Conservation (phyloP, 2,329 filamentous ascomycete genomes). For the Orbilia javanica region DNA sequence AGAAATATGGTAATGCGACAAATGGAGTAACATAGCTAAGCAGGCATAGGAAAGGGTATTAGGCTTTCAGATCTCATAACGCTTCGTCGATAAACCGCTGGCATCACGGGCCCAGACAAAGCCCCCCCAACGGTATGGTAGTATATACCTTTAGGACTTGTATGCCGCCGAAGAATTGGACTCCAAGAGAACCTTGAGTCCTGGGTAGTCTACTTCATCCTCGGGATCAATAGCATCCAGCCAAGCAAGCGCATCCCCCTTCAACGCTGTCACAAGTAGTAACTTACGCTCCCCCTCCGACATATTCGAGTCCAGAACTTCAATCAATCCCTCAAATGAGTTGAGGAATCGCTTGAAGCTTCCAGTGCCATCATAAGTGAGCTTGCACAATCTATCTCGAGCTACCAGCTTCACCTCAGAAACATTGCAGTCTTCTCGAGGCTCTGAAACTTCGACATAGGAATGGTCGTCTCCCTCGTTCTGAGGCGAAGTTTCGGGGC, state of each 20-base stretch:
- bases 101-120: background rate
- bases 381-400: constrained; percentile 48
- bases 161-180: constrained; percentile 15
- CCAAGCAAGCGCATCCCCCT: constrained; percentile 21
- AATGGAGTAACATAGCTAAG: too few species aligned
- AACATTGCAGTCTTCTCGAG: constrained; percentile 1
- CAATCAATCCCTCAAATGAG: constrained; percentile 46
- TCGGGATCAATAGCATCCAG: constrained; percentile 47
- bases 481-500: background rate
- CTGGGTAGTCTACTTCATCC: constrained; percentile 34
- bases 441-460: constrained; percentile 38
- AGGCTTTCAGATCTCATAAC: background rate
- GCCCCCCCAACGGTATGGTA: too few species aligned
- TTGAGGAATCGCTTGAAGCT: constrained; percentile 46
- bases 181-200: constrained; percentile 30
- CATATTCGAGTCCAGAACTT: constrained; percentile 47
- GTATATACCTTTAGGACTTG: constrained; percentile 25
- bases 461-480: constrained; percentile 40
- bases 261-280: constrained; percentile 46
- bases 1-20: background rate
- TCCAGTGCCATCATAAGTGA: constrained; percentile 32
- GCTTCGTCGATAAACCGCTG: background rate
- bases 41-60: too few species aligned
- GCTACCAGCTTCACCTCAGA: constrained; percentile 47
- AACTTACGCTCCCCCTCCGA: constrained; percentile 42